These are phyloP conservation scores for Litsea cubeba DNA, from an alignment of 164 flowering plant genomes.

Conservation along the genomic window DNA sequence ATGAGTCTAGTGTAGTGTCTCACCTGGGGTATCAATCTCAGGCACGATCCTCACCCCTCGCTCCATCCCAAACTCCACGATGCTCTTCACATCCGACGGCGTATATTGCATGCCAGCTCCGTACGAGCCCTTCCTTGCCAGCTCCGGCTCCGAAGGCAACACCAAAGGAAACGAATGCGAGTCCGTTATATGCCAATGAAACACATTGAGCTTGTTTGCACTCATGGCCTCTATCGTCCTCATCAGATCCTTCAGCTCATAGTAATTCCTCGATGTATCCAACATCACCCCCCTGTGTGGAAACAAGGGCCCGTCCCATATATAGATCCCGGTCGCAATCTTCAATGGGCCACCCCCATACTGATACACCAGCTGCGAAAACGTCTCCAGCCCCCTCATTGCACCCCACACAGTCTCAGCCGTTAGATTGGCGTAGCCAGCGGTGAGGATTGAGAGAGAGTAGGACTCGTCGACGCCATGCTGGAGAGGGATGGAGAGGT, in stretches of 20 bases:
- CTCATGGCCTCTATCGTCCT: conserved; percentile 77
- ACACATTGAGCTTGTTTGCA: conserved; percentile 72
- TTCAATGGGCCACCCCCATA: conserved; percentile 15
- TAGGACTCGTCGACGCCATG: conserved; percentile 68
- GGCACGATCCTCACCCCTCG: conserved; percentile 85
- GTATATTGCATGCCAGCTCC: conserved; percentile 58
- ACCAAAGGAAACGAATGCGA: conserved; percentile 84
- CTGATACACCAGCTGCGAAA: conserved; percentile 82
- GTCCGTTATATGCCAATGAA: conserved; percentile 95
- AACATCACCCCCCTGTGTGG: conserved; percentile 66
- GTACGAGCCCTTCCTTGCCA: conserved; percentile 65
- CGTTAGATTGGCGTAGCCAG: conserved; percentile 35
- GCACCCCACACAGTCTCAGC: conserved; percentile 80
- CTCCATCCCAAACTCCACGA: conserved; percentile 65
- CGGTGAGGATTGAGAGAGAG: conserved; percentile 39
- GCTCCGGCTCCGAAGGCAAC: conserved; percentile 74
- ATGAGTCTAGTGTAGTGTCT: conserved; percentile 6
- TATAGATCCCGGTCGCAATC: conserved; percentile 42
- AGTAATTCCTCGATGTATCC: conserved; percentile 78
- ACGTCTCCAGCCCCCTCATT: conserved; percentile 84
- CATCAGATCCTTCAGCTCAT: conserved; percentile 49
- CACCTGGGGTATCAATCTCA: conserved; percentile 84
- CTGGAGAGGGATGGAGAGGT: conserved; percentile 37
- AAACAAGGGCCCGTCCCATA: conserved; percentile 64
- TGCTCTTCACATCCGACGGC: conserved; percentile 48